Evolutionary conservation across 2,329 filamentous ascomycete species (phyloP), one percentile per base, ranked within the genome.

Genomic region (Colletotrichum shisoi): DNA sequence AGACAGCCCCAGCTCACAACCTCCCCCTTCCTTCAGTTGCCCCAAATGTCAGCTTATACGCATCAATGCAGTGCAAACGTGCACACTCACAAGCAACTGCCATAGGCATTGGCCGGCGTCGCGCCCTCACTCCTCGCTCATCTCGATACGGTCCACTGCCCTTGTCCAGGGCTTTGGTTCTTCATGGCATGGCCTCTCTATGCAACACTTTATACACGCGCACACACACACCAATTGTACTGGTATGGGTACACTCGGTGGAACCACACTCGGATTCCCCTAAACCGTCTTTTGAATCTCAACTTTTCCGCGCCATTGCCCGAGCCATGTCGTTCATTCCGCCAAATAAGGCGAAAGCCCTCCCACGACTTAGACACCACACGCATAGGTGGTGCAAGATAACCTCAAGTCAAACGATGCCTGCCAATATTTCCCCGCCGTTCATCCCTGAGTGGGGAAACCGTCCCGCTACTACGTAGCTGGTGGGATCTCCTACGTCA

Each of bases 401-500:
- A 34, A 51, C 34, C 46, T 52, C 51, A 46, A 31, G 52, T 64
- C 51, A 7, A 54, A 44, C 40, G 19, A 49, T 11, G 39, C 34
- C 15, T 21, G 46, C 39, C 60, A 39, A 67, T 63, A n/a, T 31
- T 44, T 46, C 59, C 60, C 60, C 60, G 64, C 54, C 46, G 60
- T 67, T 64, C 54, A 42, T 27, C 48, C 42, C 34, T 40, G 15
- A 40, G 53, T 67, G 54, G 64, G 58, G 48, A 44, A 54, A 7
- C 42, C 54, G 61, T 58, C 49, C 64, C 31, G 46, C 64, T 48
- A 34, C 64, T 67, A 64, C 64, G 49, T 59, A 57, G 46, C 44
- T 57, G 62, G 56, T 53, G 49, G 31, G 53, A 66, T 56, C 51
- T 27, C 51, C 62, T 65, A 67, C 62, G 62, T 67, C 49, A 68